A percentile compares a stretch with the other conserved stretches of the same genome.
Evolutionary conservation across 164 flowering plant species (phyloP).

Genomic region (Chimonanthus praecox): DNA sequence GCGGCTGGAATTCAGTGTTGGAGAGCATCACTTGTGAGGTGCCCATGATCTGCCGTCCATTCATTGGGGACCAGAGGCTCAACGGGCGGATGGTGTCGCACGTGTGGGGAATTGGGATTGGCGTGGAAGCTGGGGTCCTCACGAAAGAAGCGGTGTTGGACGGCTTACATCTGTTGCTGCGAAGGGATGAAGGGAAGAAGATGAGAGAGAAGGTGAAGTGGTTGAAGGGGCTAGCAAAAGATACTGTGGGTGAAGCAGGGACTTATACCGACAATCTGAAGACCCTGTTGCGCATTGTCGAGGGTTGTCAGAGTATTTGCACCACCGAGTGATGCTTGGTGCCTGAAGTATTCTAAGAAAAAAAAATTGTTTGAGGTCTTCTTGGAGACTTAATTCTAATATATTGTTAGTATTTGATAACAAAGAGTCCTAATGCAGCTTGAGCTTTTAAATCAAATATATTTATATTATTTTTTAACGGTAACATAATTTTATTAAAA

Average conservation of each 20-base stretch:
- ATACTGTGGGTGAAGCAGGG: slow-evolving; percentile 18
- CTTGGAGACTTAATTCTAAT: too few species aligned
- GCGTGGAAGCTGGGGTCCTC: slow-evolving; percentile 10
- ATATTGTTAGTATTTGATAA: too few species aligned
- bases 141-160: slow-evolving; percentile 12
- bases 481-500: too few species aligned
- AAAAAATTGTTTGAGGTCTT: too few species aligned
- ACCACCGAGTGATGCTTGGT: too few species aligned
- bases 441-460: too few species aligned
- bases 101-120: slow-evolving; percentile 17
- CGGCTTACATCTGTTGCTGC: slow-evolving; percentile 9
- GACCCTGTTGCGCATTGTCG: not conserved
- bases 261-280: slow-evolving; percentile 6
- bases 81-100: slow-evolving; percentile 13
- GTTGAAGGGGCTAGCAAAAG: slow-evolving; percentile 10
- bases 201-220: slow-evolving; percentile 16
- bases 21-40: slow-evolving; percentile 28
- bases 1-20: slow-evolving; percentile 32
- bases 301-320: not conserved
- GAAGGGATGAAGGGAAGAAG: slow-evolving; percentile 10
- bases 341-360: too few species aligned
- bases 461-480: too few species aligned
- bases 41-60: slow-evolving; percentile 28
- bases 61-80: slow-evolving; percentile 26
- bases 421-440: too few species aligned